Conservation (phyloP, 2,329 filamentous ascomycete genomes). For the Colletotrichum limetticola region DNA sequence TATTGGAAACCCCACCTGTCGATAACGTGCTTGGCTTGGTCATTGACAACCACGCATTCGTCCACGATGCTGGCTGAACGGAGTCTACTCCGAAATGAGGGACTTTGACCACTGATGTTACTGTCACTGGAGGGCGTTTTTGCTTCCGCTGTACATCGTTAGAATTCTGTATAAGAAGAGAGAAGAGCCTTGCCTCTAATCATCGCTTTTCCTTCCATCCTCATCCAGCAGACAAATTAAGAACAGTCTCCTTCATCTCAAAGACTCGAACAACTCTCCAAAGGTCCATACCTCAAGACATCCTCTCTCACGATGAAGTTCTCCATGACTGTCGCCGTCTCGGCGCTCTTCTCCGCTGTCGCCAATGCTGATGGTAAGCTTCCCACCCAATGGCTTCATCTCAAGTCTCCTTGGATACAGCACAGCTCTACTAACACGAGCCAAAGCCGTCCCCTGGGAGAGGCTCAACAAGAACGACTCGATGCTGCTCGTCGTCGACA, state of each 20-base stretch:
- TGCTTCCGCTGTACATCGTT: not conserved
- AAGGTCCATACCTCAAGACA: not conserved
- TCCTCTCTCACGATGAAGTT: conserved; percentile 30
- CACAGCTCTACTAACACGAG: not conserved
- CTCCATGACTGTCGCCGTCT: conserved; percentile 27
- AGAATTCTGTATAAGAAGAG: conserved; percentile 13
- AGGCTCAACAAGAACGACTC: conserved; percentile 47
- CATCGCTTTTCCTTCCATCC: not conserved
- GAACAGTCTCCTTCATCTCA: conserved; percentile 5
- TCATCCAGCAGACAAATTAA: conserved; percentile 31
- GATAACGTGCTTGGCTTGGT: not conserved
- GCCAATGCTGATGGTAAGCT: conserved; percentile 19
- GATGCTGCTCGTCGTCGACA: conserved; percentile 50
- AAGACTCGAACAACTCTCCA: conserved; percentile 14
- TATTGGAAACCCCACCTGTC: not conserved
- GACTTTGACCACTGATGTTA: not conserved
- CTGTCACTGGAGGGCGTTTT: not conserved
- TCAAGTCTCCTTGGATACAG: accelerated
- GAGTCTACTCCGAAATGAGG: not conserved
- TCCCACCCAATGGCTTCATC: not conserved
- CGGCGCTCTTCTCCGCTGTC: conserved; percentile 31
- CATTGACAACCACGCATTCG: not conserved
- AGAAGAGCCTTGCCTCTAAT: not conserved
- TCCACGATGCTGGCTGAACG: not conserved
- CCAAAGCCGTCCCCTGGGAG: conserved; percentile 42